These are phyloP conservation scores for Scytalidium lignicola DNA, from an alignment of 2,329 filamentous ascomycete species.

Conservation along the genomic window DNA sequence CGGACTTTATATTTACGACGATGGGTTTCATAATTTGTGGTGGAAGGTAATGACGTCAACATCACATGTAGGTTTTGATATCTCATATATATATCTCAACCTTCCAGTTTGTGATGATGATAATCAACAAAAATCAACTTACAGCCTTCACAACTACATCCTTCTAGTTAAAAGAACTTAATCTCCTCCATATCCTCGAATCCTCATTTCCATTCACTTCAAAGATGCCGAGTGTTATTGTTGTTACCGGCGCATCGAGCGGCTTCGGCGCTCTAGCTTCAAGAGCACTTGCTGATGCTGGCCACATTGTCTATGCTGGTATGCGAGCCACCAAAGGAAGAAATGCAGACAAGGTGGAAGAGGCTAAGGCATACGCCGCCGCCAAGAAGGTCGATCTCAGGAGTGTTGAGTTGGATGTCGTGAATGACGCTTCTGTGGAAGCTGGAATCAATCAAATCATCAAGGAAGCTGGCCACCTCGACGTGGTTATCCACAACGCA, in stretches of 20 bases:
- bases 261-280: background rate
- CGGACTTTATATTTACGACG: too few relatives aligned
- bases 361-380: background rate
- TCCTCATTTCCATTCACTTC: background rate
- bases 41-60: too few relatives aligned
- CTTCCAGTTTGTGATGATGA: too few relatives aligned
- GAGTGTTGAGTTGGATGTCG: conserved; percentile 10
- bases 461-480: conserved; percentile 10
- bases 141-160: too few relatives aligned
- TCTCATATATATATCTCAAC: too few relatives aligned
- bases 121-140: too few relatives aligned
- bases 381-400: conserved; percentile 6
- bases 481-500: conserved; percentile 16
- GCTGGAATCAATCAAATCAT: conserved; percentile 10
- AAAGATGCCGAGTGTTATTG: background rate
- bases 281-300: conserved; percentile 1
- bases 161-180: too few relatives aligned
- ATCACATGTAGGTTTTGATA: too few relatives aligned
- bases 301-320: conserved; percentile 15
- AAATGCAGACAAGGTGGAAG: background rate
- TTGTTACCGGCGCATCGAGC: background rate
- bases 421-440: conserved; percentile 8
- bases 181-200: background rate
- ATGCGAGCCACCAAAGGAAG: conserved; percentile 2
- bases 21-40: too few relatives aligned